phyloP scores from a whole-genome alignment of 768 basidiomycete genomes.

The Xerocomellus amylosporus region DNA sequence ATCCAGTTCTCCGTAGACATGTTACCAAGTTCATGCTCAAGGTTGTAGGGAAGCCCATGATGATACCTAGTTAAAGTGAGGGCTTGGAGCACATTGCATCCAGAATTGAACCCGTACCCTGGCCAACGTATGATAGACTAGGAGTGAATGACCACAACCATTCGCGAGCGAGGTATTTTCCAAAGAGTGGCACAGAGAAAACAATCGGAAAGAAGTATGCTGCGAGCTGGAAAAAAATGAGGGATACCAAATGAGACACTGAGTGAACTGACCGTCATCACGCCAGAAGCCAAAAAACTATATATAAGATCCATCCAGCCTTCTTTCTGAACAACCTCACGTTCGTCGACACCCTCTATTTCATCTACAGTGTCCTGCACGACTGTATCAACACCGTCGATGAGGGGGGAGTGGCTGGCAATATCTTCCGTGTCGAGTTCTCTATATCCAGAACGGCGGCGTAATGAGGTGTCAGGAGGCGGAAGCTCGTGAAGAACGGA shows the following conservation, averaged over 20 bases:
- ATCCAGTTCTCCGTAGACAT: slow-evolving; percentile 15
- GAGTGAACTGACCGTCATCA: slow-evolving; percentile 63
- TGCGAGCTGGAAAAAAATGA: slow-evolving; percentile 50
- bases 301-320: slow-evolving; percentile 77
- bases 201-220: slow-evolving; percentile 89
- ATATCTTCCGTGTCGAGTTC: slow-evolving; percentile 34
- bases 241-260: not conserved
- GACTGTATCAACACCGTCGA: slow-evolving; percentile 2
- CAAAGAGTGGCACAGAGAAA: slow-evolving; percentile 85
- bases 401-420: slow-evolving; percentile 14
- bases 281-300: slow-evolving; percentile 75
- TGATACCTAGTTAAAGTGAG: slow-evolving; percentile 60
- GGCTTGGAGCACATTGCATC: not conserved
- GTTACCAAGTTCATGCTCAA: slow-evolving; percentile 85
- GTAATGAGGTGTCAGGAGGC: slow-evolving; percentile 57
- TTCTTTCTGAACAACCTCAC: slow-evolving; percentile 53
- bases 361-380: slow-evolving; percentile 27
- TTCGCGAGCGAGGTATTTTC: slow-evolving; percentile 72
- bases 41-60: slow-evolving; percentile 96
- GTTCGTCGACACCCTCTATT: slow-evolving; percentile 33
- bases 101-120: slow-evolving; percentile 46
- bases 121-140: slow-evolving; percentile 87
- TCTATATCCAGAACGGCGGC: slow-evolving; percentile 57
- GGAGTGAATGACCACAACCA: slow-evolving; percentile 97
- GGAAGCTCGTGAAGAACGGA: slow-evolving; percentile 82